phyloP scores from a whole-genome alignment of 768 basidiomycete genomes.

The Boletus eberwhitei region DNA sequence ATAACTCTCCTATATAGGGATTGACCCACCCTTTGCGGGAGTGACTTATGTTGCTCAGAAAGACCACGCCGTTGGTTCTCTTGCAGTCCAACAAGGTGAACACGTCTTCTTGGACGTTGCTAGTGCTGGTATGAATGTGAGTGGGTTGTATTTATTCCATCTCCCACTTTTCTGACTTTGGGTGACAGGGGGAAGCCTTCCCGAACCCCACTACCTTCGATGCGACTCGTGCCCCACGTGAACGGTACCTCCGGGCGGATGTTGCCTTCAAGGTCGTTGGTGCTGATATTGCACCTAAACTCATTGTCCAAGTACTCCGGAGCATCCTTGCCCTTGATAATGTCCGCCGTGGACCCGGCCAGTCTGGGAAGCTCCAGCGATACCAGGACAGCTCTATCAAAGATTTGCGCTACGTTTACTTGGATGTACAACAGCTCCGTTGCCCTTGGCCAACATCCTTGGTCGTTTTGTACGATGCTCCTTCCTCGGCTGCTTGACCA shows the following conservation, averaged over 20 bases:
- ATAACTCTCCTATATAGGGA: slow-evolving; percentile 40
- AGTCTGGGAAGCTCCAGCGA: slow-evolving; percentile 61
- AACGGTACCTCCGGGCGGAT: slow-evolving; percentile 49
- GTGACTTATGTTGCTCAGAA: slow-evolving; percentile 54
- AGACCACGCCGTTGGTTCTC: slow-evolving; percentile 42
- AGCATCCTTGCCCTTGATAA: slow-evolving; percentile 58
- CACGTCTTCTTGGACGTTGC: slow-evolving; percentile 62
- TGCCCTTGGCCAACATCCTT: slow-evolving; percentile 69
- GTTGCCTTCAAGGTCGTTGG: slow-evolving; percentile 48
- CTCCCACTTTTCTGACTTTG: neutral
- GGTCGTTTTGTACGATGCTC: slow-evolving; percentile 44
- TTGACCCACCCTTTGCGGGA: slow-evolving; percentile 72
- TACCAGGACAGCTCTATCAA: slow-evolving; percentile 49
- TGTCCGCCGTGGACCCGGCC: slow-evolving; percentile 63
- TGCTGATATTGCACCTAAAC: slow-evolving; percentile 53
- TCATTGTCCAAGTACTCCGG: slow-evolving; percentile 60
- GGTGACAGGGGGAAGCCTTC: slow-evolving; percentile 48
- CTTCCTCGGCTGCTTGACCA: slow-evolving; percentile 18
- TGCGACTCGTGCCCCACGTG: slow-evolving; percentile 39
- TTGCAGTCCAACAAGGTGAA: slow-evolving; percentile 44
- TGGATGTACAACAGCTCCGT: slow-evolving; percentile 47
- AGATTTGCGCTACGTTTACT: slow-evolving; percentile 52
- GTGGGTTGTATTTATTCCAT: slow-evolving; percentile 22
- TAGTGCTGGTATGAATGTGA: slow-evolving; percentile 54
- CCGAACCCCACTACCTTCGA: slow-evolving; percentile 44